phyloP scores from a whole-genome alignment of 352 stramenopile genomes.

The Globisporangium iwayamae region DNA sequence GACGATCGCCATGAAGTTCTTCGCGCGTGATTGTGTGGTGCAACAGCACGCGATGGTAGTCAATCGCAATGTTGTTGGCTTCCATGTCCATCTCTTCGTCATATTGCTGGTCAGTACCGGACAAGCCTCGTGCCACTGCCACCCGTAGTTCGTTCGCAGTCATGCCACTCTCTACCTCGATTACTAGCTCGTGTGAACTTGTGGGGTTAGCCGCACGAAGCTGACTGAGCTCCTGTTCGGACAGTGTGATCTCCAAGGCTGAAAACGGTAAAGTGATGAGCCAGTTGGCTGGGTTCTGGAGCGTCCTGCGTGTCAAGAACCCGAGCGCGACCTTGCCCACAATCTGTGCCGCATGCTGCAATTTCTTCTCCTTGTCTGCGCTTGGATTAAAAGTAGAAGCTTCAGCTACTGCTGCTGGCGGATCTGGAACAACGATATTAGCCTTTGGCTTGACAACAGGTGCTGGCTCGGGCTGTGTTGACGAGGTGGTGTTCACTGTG shows the following conservation, averaged over 20 bases:
- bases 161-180: constrained; percentile 45
- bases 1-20: constrained; percentile 25
- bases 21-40: constrained; percentile 23
- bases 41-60: constrained; percentile 40
- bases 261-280: constrained; percentile 31
- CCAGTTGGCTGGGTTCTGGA: constrained; percentile 55
- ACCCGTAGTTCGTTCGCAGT: constrained; percentile 58
- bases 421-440: neutral
- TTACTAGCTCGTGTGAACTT: constrained; percentile 17
- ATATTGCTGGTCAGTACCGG: constrained; percentile 1
- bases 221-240: constrained; percentile 23
- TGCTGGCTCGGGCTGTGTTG: constrained; percentile 11
- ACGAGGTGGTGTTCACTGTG: neutral
- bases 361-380: constrained; percentile 12
- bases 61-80: neutral
- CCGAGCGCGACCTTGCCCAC: constrained; percentile 53
- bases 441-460: neutral
- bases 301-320: constrained; percentile 31
- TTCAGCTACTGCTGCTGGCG: neutral
- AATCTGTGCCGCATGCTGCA: constrained; percentile 36
- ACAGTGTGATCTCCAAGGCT: constrained; percentile 30
- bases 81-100: neutral
- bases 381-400: constrained; percentile 2
- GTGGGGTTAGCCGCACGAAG: constrained; percentile 11
- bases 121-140: constrained; percentile 39